phyloP scores from a whole-genome alignment of 345 rosid species.

The Gossypium stocksii region DNA sequence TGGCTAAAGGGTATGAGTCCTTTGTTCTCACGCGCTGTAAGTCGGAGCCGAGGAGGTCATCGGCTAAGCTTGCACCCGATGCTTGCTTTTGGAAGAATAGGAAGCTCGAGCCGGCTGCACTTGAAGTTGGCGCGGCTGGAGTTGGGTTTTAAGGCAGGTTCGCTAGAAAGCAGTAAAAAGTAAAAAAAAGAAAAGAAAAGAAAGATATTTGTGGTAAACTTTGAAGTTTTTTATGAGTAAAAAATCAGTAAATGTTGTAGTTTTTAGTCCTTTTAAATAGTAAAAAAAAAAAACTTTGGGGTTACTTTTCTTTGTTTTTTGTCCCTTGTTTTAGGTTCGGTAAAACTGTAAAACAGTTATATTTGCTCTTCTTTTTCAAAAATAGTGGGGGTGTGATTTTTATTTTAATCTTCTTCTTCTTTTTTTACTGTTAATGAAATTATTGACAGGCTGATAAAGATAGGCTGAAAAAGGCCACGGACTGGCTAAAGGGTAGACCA shows the following conservation, averaged over 20 bases:
- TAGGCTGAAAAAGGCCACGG: neutral
- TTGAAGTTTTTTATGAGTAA: neutral
- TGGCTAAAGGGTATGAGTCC: slow-evolving; percentile 56
- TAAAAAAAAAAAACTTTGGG: neutral
- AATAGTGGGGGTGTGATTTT: too few relatives aligned
- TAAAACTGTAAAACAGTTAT: slow-evolving; percentile 1
- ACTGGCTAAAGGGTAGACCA: neutral
- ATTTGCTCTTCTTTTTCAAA: too few relatives aligned
- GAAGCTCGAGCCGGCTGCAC: slow-evolving; percentile 66
- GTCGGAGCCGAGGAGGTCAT: slow-evolving; percentile 81
- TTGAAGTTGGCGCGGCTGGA: slow-evolving; percentile 72
- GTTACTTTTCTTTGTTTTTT: neutral
- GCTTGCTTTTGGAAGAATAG: slow-evolving; percentile 87
- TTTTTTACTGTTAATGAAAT: neutral
- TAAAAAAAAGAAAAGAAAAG: neutral
- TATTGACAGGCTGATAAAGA: neutral
- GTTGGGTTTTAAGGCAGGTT: slow-evolving; percentile 44
- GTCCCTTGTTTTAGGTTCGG: neutral
- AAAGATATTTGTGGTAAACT: neutral
- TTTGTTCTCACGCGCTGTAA: slow-evolving; percentile 74
- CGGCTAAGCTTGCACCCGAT: slow-evolving; percentile 61
- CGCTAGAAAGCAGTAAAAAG: neutral
- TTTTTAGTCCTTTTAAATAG: neutral
- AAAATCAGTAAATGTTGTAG: neutral
- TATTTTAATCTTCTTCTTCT: neutral